A percentile compares a stretch with the other conserved stretches of the same genome.
Conservation (phyloP, 192 early-diverging fungal species). For the Chytriomyces sp. region DNA sequence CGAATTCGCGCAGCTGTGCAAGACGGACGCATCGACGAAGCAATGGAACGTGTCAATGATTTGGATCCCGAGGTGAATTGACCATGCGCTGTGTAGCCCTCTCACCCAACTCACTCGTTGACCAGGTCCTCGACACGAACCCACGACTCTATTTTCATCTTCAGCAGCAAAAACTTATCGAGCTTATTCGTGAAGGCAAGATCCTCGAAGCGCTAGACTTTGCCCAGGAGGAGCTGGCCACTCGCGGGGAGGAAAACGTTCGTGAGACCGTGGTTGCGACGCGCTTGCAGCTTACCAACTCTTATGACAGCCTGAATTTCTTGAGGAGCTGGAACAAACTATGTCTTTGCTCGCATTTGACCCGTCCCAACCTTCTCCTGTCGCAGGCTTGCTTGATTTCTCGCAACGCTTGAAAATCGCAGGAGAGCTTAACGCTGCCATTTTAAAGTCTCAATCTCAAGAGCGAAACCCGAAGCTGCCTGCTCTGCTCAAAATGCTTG, state of each 20-base stretch:
- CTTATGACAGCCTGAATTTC: conserved; percentile 77
- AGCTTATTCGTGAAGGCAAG: conserved; percentile 83
- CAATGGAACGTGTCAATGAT: conserved; percentile 97
- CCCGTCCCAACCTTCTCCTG: conserved; percentile 60
- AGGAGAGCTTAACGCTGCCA: conserved; percentile 90
- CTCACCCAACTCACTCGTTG: neutral
- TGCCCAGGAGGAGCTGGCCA: conserved; percentile 96
- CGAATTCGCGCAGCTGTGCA: conserved; percentile 91
- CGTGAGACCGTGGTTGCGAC: neutral
- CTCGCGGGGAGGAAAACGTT: conserved; percentile 95
- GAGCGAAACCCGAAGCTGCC: conserved; percentile 95
- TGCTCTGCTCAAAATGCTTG: conserved; percentile 84
- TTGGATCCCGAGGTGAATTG: conserved; percentile 88
- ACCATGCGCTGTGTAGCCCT: neutral
- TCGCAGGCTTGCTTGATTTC: conserved; percentile 85
- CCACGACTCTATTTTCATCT: conserved; percentile 93
- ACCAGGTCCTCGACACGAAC: conserved; percentile 89
- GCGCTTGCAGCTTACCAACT: neutral
- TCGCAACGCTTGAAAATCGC: conserved; percentile 91
- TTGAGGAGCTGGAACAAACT: conserved; percentile 91
- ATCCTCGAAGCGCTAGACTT: conserved; percentile 88
- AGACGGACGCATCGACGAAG: conserved; percentile 84
- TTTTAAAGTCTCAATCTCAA: conserved; percentile 86
- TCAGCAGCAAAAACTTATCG: conserved; percentile 96
- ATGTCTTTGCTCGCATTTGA: conserved; percentile 98